Evolutionary conservation across 179 eudicot species (phyloP).

Genomic region (Sideroxylon spinosum): DNA sequence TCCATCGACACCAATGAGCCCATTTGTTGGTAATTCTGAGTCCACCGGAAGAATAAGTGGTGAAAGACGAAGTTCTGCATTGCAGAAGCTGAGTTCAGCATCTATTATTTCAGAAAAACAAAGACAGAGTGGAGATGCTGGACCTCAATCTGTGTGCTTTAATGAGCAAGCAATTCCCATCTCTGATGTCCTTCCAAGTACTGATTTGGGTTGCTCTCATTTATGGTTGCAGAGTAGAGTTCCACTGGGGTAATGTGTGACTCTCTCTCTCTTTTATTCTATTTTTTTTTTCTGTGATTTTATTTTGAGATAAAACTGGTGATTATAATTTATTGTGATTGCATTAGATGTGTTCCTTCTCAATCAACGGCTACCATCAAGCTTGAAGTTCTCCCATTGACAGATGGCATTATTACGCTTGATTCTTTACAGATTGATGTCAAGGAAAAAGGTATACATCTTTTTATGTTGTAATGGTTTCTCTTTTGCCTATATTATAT

Average conservation of each 20-base stretch:
- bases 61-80: conserved; percentile 24
- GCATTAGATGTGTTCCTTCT: conserved; percentile 76
- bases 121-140: conserved; percentile 33
- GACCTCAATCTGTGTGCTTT: conserved; percentile 31
- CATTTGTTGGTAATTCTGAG: conserved; percentile 40
- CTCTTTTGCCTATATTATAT: no score
- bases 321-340: conserved; percentile 16
- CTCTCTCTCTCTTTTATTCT: conserved; percentile 3
- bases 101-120: conserved; percentile 33
- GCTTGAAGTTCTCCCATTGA: conserved; percentile 89
- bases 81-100: conserved; percentile 36
- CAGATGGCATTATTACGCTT: conserved; percentile 92
- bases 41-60: conserved; percentile 13
- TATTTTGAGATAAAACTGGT: not conserved
- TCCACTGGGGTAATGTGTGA: conserved; percentile 70
- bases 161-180: conserved; percentile 45
- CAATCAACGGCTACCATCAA: conserved; percentile 84
- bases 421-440: conserved; percentile 82
- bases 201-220: conserved; percentile 81
- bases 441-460: conserved; percentile 78
- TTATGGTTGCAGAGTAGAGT: conserved; percentile 94
- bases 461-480: not conserved
- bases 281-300: not conserved
- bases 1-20: conserved; percentile 61
- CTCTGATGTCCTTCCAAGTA: conserved; percentile 61